phyloP scores from a whole-genome alignment of 1,284 basidiomycete genomes.

The Dichomitus squalens region DNA sequence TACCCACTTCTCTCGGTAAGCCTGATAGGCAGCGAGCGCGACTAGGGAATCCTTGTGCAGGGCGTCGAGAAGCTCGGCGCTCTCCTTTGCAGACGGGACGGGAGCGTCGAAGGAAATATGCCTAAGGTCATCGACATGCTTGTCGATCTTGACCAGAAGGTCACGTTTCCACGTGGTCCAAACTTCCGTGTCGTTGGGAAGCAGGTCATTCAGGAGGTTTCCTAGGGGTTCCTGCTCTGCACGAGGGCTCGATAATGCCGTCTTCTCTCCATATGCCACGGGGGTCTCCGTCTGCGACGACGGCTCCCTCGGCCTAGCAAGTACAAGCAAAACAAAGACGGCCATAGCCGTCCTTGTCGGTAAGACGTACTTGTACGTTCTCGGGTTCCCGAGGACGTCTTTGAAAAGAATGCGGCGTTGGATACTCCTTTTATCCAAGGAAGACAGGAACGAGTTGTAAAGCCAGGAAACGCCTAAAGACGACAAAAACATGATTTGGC shows the following conservation, averaged over 20 bases:
- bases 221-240: neutral
- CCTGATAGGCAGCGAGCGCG: neutral
- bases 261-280: too few species aligned
- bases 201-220: constrained; percentile 15
- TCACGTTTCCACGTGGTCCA: constrained; percentile 14
- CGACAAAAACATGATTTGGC: constrained; percentile 20
- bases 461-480: constrained; percentile 19
- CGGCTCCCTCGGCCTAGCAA: neutral
- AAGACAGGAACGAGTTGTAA: constrained; percentile 24
- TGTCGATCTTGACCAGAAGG: constrained; percentile 1
- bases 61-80: neutral
- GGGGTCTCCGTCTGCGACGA: neutral
- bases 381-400: constrained; percentile 4
- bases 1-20: neutral
- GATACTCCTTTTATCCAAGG: constrained; percentile 18
- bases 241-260: too few species aligned
- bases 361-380: constrained; percentile 10
- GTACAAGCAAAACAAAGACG: constrained; percentile 16
- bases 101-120: neutral
- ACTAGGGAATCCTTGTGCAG: neutral
- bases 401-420: constrained; percentile 15
- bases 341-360: constrained; percentile 16
- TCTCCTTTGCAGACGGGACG: neutral
- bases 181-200: constrained; percentile 17
- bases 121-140: neutral